Evolutionary conservation across 2,329 filamentous ascomycete species (phyloP), one percentile per base, ranked within the genome.

Genomic region (Pezicula carpinea): DNA sequence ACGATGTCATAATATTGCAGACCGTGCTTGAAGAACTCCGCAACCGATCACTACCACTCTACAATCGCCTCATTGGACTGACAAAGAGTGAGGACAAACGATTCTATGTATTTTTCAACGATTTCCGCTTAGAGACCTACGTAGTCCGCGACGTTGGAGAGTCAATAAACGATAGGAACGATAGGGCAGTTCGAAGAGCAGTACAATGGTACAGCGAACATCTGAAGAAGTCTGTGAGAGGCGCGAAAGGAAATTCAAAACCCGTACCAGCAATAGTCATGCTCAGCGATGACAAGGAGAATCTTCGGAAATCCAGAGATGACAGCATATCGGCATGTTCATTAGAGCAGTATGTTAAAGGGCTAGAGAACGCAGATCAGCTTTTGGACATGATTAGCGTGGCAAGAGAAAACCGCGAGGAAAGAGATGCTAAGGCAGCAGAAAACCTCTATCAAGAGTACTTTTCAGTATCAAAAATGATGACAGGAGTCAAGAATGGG

Each of bases 31-130:
- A 99, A 68, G 93, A 99, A 71, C 79, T 99, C 50, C 88, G 90
- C 64, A 96, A 96, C 66, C 82, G 91, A 58, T 97, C 92, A 11
- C 69, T 97, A 51, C 93, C 93, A 35, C 80, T 99, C 32, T 99
- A 97, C 72, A 96, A 96, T 66, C 87, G 93, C 33, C 74, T 99
- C 42, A 82, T 97, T 56, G 83, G 87, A 18, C 74, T 99, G 53
- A 95, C 91, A 33, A 95, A 92, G 69, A 96, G 92, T 62, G 90
- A 96, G 59, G 90, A 95, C 55, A 99, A 99, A 74, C 83, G 92
- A 46, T 97, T 96, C 65, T 96, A 97, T 63, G 89, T 99, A 44
- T 99, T 99, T 66, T 97, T 97, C 79, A 99, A 99, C 66, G 93
- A 99, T 60, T 99, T 99, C 64, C 81, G 92, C 43, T 74, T 91